Conservation (phyloP, 2,329 filamentous ascomycete species). For the Emergomyces africanus region DNA sequence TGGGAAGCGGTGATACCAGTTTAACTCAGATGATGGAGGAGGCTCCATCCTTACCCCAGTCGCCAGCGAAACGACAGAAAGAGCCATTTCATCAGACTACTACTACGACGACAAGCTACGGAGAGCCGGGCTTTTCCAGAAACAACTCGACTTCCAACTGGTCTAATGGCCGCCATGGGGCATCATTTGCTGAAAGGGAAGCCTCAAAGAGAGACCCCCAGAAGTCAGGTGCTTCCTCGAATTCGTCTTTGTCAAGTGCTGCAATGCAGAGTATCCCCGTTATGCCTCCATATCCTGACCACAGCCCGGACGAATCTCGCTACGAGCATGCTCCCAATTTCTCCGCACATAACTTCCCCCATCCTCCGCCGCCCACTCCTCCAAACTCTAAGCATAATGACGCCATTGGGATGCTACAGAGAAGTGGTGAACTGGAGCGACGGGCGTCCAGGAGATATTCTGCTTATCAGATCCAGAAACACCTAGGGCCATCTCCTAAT, state of each 20-base stretch:
- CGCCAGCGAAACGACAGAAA: slow-evolving; percentile 22
- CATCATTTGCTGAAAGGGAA: slow-evolving; percentile 27
- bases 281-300: slow-evolving; percentile 52
- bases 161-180: slow-evolving; percentile 16
- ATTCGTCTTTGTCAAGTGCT: slow-evolving; percentile 44
- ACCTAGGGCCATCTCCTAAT: slow-evolving; percentile 66
- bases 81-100: slow-evolving; percentile 24
- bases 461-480: slow-evolving; percentile 92
- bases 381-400: slow-evolving; percentile 75
- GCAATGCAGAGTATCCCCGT: slow-evolving; percentile 66
- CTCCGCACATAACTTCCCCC: slow-evolving; percentile 18
- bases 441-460: slow-evolving; percentile 89
- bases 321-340: slow-evolving; percentile 13
- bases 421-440: slow-evolving; percentile 83
- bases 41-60: slow-evolving; percentile 16
- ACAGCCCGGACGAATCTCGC: slow-evolving; percentile 12
- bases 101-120: slow-evolving; percentile 26
- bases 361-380: slow-evolving; percentile 64
- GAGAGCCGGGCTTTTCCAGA: slow-evolving; percentile 17
- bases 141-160: slow-evolving; percentile 16
- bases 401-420: slow-evolving; percentile 78
- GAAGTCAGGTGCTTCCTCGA: slow-evolving; percentile 18
- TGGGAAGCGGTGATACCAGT: slow-evolving; percentile 30
- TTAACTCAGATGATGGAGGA: slow-evolving; percentile 35
- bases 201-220: slow-evolving; percentile 27